These are phyloP conservation scores for Cladophialophora exuberans DNA, from an alignment of 2,329 filamentous ascomycete species.

Conservation along the genomic window DNA sequence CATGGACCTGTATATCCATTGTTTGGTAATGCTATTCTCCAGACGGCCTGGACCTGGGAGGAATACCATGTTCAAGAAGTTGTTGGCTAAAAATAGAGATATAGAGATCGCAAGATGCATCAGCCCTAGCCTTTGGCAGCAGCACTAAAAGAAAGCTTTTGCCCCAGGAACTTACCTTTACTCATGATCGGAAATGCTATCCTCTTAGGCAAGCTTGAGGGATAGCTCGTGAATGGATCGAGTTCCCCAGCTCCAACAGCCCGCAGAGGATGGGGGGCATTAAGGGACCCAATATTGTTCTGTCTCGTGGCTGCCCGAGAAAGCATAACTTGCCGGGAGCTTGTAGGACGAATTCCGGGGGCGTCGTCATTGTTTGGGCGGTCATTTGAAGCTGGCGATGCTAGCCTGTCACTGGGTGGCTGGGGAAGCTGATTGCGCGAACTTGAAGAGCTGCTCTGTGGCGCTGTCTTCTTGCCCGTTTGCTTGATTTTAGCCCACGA, in stretches of 20 bases:
- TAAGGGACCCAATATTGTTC: neutral
- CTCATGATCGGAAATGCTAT: slow-evolving; percentile 4
- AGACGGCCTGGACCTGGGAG: slow-evolving; percentile 7
- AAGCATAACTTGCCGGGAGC: slow-evolving; percentile 2
- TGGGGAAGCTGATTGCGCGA: neutral
- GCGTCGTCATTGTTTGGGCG: neutral
- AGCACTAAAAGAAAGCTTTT: neutral
- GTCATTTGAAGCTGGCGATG: neutral
- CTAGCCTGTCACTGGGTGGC: neutral
- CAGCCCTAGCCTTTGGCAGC: too few relatives aligned
- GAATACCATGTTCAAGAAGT: slow-evolving; percentile 11
- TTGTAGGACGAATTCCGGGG: neutral
- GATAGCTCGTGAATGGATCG: slow-evolving; percentile 12
- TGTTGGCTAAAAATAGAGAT: slow-evolving; percentile 5
- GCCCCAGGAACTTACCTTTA: slow-evolving; percentile 5
- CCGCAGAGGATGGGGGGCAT: slow-evolving; percentile 1
- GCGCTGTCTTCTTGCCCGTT: slow-evolving; percentile 5
- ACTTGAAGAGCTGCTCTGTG: neutral
- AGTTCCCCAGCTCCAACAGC: slow-evolving; percentile 5
- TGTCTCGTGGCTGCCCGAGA: neutral
- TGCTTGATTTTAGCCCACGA: slow-evolving; percentile 14
- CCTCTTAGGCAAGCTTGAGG: slow-evolving; percentile 4
- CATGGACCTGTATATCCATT: slow-evolving; percentile 14
- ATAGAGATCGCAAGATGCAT: neutral
- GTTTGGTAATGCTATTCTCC: neutral